A percentile compares a stretch with the other conserved stretches of the same genome.
These are phyloP conservation scores for Leptographium radiaticola DNA, from an alignment of 2,329 filamentous ascomycete genomes.

Conservation along the genomic window DNA sequence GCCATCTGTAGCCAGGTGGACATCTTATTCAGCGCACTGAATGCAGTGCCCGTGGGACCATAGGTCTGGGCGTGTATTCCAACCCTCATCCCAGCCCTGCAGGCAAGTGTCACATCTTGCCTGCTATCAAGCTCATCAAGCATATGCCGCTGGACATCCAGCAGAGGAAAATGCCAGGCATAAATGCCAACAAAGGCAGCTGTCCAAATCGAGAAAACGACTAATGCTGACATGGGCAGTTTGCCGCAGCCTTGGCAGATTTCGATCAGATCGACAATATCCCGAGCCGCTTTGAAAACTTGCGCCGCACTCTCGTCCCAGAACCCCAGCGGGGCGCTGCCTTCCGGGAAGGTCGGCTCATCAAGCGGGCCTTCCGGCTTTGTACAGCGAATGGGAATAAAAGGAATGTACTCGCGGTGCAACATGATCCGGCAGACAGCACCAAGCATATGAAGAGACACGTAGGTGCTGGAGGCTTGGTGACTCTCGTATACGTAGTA, in stretches of 20 bases:
- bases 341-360: slow-evolving; percentile 36
- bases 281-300: slow-evolving; percentile 48
- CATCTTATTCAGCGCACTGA: slow-evolving; percentile 38
- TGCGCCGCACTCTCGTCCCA: slow-evolving; percentile 50
- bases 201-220: slow-evolving; percentile 54
- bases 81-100: slow-evolving; percentile 3
- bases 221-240: slow-evolving; percentile 53
- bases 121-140: slow-evolving; percentile 15
- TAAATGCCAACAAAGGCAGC: slow-evolving; percentile 55
- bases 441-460: slow-evolving; percentile 53
- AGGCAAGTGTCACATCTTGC: neutral
- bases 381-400: slow-evolving; percentile 43
- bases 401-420: slow-evolving; percentile 55
- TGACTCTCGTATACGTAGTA: slow-evolving; percentile 53
- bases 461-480: slow-evolving; percentile 49
- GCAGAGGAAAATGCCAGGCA: slow-evolving; percentile 51
- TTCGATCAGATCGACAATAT: slow-evolving; percentile 51
- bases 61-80: slow-evolving; percentile 19
- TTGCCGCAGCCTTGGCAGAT: slow-evolving; percentile 43
- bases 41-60: slow-evolving; percentile 33
- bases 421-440: slow-evolving; percentile 54
- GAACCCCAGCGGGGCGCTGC: slow-evolving; percentile 37
- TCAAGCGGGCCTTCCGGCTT: slow-evolving; percentile 44
- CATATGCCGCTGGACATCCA: slow-evolving; percentile 49
- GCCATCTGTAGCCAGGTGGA: slow-evolving; percentile 41